A percentile compares a stretch with the other conserved stretches of the same genome.
Conservation (phyloP, 2,329 filamentous ascomycete species). For the Ilyonectria sp. region DNA sequence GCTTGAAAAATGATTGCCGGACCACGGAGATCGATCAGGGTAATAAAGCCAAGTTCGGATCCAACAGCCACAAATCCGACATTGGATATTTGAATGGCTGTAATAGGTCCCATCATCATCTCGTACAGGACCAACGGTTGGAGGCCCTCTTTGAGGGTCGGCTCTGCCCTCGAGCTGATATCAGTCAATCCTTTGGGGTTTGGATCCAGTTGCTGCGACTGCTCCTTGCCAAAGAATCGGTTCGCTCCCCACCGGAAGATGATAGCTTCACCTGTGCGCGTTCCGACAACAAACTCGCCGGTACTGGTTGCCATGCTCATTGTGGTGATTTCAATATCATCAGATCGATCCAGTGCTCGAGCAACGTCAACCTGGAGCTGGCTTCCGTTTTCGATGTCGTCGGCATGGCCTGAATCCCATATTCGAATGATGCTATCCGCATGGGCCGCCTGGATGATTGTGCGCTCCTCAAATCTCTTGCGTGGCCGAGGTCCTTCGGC, state of each 20-base stretch:
- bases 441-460: conserved; percentile 88
- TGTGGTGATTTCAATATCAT: conserved; percentile 82
- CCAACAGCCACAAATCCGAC: conserved; percentile 92
- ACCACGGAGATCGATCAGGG: conserved; percentile 89
- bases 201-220: conserved; percentile 64
- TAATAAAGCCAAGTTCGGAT: conserved; percentile 85
- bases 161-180: conserved; percentile 81
- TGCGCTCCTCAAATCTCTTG: conserved; percentile 85
- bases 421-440: conserved; percentile 92
- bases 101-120: conserved; percentile 86
- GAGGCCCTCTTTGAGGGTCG: conserved; percentile 81
- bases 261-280: conserved; percentile 85
- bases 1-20: conserved; percentile 86
- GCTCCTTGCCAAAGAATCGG: conserved; percentile 76
- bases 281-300: conserved; percentile 88
- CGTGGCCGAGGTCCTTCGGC: conserved; percentile 78
- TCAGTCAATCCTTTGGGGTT: conserved; percentile 81
- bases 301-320: conserved; percentile 86
- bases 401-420: conserved; percentile 93
- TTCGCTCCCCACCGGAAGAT: conserved; percentile 93
- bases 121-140: conserved; percentile 86
- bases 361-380: conserved; percentile 90
- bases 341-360: conserved; percentile 83
- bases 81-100: conserved; percentile 86
- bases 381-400: conserved; percentile 90